A percentile compares a stretch with the other conserved stretches of the same genome.
These are phyloP conservation scores for Globisporangium parvum DNA, from an alignment of 352 stramenopile genomes.

Conservation along the genomic window DNA sequence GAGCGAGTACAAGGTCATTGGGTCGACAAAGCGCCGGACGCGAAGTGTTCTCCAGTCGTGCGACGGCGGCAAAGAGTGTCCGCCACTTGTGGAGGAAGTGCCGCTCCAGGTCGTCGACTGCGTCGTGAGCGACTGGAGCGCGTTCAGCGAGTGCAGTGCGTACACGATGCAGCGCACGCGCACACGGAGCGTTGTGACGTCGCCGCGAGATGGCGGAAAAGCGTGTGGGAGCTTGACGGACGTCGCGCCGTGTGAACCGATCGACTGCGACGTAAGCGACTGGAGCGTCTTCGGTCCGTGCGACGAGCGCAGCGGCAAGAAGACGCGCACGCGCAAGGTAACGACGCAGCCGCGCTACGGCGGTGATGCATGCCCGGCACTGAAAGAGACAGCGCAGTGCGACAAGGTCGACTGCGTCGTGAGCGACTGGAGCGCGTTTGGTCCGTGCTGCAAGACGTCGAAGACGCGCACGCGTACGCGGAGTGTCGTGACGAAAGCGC, in stretches of 20 bases:
- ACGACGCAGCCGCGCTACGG: conserved; percentile 38
- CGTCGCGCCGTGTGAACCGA: conserved; percentile 24
- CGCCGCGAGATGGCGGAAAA: conserved; percentile 39
- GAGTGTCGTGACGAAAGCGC: conserved; percentile 22
- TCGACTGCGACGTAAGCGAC: conserved; percentile 20
- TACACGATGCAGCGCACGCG: conserved; percentile 34
- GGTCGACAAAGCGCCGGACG: conserved; percentile 36
- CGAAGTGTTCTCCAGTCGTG: conserved; percentile 24
- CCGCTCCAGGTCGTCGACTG: conserved; percentile 37
- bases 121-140: conserved; percentile 35
- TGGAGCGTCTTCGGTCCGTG: conserved; percentile 14
- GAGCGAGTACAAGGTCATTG: conserved; percentile 33
- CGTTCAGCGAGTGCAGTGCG: conserved; percentile 31
- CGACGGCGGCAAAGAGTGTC: conserved; percentile 40
- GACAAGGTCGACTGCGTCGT: conserved; percentile 39
- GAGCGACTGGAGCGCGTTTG: conserved; percentile 43
- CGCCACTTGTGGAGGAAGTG: conserved; percentile 33
- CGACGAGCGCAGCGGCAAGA: conserved; percentile 11
- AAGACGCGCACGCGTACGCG: conserved; percentile 35
- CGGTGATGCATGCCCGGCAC: conserved; percentile 33
- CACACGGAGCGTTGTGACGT: conserved; percentile 31
- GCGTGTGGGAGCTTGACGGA: conserved; percentile 34
- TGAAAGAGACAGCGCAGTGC: conserved; percentile 27
- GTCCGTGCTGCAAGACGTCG: conserved; percentile 26
- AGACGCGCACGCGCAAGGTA: conserved; percentile 40